Conservation (phyloP, 768 basidiomycete species). For the Cystofilobasidium ferigula region DNA sequence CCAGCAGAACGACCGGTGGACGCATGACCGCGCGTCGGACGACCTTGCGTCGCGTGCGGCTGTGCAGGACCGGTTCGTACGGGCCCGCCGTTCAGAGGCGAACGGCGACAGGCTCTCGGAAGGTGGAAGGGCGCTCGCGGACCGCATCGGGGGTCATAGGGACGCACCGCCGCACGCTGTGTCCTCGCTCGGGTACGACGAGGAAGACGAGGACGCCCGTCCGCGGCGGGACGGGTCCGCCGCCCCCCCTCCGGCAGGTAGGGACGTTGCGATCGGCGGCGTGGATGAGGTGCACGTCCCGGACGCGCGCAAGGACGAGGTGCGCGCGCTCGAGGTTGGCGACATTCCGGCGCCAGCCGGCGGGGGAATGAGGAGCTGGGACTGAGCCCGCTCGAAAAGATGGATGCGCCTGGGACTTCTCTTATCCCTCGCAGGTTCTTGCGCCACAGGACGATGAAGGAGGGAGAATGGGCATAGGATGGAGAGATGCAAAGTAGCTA, state of each 20-base stretch:
- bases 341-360: neutral
- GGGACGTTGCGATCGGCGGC: neutral
- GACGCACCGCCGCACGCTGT: neutral
- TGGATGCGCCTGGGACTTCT: no score
- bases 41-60: neutral
- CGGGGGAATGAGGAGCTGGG: slow-evolving; percentile 1
- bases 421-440: no score
- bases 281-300: neutral
- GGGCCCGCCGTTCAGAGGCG: neutral
- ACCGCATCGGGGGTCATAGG: neutral
- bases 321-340: neutral
- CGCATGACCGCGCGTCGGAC: neutral
- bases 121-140: neutral
- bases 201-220: neutral
- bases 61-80: neutral
- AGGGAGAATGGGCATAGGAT: neutral
- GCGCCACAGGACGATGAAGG: neutral
- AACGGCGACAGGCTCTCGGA: neutral
- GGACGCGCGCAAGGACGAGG: neutral
- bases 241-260: neutral
- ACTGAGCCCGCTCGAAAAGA: neutral
- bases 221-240: neutral
- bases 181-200: neutral
- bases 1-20: neutral
- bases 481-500: neutral